Percentiles rank a stretch among this genome's conserved stretches.
These are phyloP conservation scores for Coniophora puteana DNA, from an alignment of 1,284 basidiomycete species.

Conservation along the genomic window DNA sequence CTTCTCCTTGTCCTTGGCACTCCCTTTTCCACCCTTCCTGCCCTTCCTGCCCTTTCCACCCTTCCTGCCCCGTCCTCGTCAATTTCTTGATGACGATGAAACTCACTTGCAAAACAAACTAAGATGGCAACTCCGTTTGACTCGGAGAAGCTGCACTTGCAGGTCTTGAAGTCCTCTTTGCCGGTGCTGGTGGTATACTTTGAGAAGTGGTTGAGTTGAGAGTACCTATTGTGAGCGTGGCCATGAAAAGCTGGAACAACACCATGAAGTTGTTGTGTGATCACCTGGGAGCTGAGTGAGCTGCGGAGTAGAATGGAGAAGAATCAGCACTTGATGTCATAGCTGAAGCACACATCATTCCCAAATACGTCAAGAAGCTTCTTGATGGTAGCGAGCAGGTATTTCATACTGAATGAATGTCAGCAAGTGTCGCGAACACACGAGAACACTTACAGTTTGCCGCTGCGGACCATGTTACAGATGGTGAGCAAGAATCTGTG, in stretches of 20 bases:
- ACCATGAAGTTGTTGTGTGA: conserved; percentile 23
- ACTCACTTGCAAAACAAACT: not conserved
- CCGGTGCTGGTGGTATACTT: not conserved
- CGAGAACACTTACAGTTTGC: conserved; percentile 13
- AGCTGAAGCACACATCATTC: not conserved
- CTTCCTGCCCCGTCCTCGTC: not conserved
- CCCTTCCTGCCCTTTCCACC: not conserved
- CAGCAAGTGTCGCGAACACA: not conserved
- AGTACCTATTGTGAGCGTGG: not conserved
- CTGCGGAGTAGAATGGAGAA: not conserved
- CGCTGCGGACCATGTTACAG: conserved; percentile 14
- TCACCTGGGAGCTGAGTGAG: conserved; percentile 27
- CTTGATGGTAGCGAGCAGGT: not conserved
- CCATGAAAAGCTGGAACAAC: not conserved
- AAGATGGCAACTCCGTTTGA: not conserved
- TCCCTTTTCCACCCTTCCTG: no score
- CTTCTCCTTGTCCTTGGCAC: no score
- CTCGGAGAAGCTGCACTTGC: not conserved
- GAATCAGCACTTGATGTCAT: not conserved
- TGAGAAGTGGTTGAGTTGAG: not conserved
- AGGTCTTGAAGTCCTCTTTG: not conserved
- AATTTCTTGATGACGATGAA: not conserved
- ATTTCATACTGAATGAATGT: not conserved
- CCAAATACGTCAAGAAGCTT: not conserved
- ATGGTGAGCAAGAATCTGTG: conserved; percentile 4